Evolutionary conservation across 352 stramenopile species (phyloP), one percentile per base, ranked within the genome.

Genomic region (Peronospora belbahrii): DNA sequence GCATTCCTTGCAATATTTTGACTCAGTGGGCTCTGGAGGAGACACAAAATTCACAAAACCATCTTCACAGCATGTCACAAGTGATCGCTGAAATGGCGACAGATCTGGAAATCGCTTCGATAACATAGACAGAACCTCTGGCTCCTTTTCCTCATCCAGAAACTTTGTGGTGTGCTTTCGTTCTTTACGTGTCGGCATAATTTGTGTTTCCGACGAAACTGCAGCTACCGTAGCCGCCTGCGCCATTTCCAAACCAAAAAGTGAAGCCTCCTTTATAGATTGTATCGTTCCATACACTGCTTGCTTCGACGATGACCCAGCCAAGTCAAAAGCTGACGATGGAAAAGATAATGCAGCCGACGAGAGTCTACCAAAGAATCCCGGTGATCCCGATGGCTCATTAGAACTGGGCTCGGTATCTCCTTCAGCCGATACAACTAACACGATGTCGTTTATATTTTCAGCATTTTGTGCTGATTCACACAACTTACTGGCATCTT

Each of bases 31-130:
- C 36, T 90, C 81, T n/a, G 79, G 79, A 15, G 78, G 76, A 9
- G 63, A 67, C 30, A 87, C 42, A 49, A 69, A 65, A 14, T 62
- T 65, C 1, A 64, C 61, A 5, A 65, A 66, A 9, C 63, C 75
- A 28, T 69, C 67, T 38, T 66, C 49, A 27, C 78, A 93, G 45
- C 78, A 89, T 2, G 63, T 81, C 11, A 93, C 79, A 0, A 93
- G 55, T 17, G 59, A 77, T 34, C 80, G 70, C 45, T 93, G 76
- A 24, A 85, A 64, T 4, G 76, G 76, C 2, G 70, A 76, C 28
- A 93, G 40, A 37, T 93, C 78, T 4, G 76, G 76, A 20, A 93
- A 93, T 1, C 68, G 60, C 49, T 85, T 86, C 2, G 75, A 86
- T 13, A 86, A 44, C 73, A 88, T 84, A 3, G 75, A 85, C 9